A percentile compares a stretch with the other conserved stretches of the same genome.
Conservation (phyloP, 2,329 filamentous ascomycete genomes). For the Cordyceps cicadae region DNA sequence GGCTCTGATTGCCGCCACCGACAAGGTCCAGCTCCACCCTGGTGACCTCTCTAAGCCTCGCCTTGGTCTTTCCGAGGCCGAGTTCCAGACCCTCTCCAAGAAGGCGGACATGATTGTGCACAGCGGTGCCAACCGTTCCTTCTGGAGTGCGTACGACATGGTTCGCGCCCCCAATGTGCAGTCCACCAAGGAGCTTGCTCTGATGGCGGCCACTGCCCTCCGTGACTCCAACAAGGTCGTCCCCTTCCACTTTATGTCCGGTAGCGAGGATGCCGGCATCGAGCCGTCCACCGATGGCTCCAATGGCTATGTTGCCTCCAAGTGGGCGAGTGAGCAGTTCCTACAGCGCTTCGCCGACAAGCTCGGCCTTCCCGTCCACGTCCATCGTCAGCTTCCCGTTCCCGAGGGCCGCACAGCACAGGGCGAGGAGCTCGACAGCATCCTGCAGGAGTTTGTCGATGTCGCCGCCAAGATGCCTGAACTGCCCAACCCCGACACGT, state of each 20-base stretch:
- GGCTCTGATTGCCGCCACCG: slow-evolving; percentile 12
- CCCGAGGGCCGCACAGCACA: slow-evolving; percentile 10
- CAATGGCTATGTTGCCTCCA: slow-evolving; percentile 26
- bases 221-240: slow-evolving; percentile 15
- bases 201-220: slow-evolving; percentile 21
- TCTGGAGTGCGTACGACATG: slow-evolving; percentile 27
- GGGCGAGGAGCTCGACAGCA: slow-evolving; percentile 11
- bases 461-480: slow-evolving; percentile 12
- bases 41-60: slow-evolving; percentile 28
- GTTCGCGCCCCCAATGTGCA: slow-evolving; percentile 28
- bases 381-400: slow-evolving; percentile 15
- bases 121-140: slow-evolving; percentile 35
- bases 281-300: slow-evolving; percentile 15
- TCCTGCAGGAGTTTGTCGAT: slow-evolving; percentile 12
- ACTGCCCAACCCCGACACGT: slow-evolving; percentile 11
- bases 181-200: slow-evolving; percentile 26
- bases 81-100: slow-evolving; percentile 21
- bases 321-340: slow-evolving; percentile 27
- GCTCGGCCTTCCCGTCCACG: slow-evolving; percentile 7
- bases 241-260: slow-evolving; percentile 32
- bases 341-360: slow-evolving; percentile 18
- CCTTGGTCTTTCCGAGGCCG: slow-evolving; percentile 30
- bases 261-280: slow-evolving; percentile 16
- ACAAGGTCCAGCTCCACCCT: slow-evolving; percentile 25
- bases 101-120: slow-evolving; percentile 44